phyloP scores from a whole-genome alignment of 768 basidiomycete genomes.

The Russula sp. region DNA sequence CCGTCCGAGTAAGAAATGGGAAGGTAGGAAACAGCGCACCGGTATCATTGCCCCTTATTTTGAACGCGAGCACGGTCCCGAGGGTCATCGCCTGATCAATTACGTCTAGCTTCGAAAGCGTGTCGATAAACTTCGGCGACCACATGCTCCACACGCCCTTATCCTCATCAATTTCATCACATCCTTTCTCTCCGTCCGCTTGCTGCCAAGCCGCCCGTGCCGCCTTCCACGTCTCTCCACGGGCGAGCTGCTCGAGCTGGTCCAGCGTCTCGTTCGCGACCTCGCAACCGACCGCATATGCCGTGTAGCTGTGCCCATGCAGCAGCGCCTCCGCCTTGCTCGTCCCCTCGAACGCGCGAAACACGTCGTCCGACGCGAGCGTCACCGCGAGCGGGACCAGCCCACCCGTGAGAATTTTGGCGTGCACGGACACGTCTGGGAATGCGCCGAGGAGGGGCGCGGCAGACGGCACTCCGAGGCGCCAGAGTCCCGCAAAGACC shows the following conservation, averaged over 20 bases:
- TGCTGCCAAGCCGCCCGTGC: slow-evolving; percentile 64
- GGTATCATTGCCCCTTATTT: slow-evolving; percentile 49
- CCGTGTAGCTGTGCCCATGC: slow-evolving; percentile 95
- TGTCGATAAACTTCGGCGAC: slow-evolving; percentile 64
- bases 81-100: slow-evolving; percentile 82
- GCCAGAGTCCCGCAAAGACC: slow-evolving; percentile 90
- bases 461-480: slow-evolving; percentile 67
- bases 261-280: slow-evolving; percentile 79
- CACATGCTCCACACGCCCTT: slow-evolving; percentile 79
- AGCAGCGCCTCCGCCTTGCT: slow-evolving; percentile 81
- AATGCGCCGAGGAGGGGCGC: slow-evolving; percentile 58
- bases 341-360: slow-evolving; percentile 68
- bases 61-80: slow-evolving; percentile 80
- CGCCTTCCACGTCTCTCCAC: slow-evolving; percentile 49
- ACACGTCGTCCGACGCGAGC: slow-evolving; percentile 73
- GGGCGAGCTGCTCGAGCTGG: slow-evolving; percentile 48
- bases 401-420: slow-evolving; percentile 92
- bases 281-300: slow-evolving; percentile 88
- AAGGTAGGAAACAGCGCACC: slow-evolving; percentile 37
- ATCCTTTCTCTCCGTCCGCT: slow-evolving; percentile 7
- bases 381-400: slow-evolving; percentile 83
- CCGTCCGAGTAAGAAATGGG: not conserved
- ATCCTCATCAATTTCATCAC: slow-evolving; percentile 15
- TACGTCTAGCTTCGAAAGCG: slow-evolving; percentile 47
- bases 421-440: slow-evolving; percentile 89